Percentiles rank a stretch among this genome's conserved stretches.
Conservation (phyloP, 1,284 basidiomycete genomes). For the Volvariella surrecta region DNA sequence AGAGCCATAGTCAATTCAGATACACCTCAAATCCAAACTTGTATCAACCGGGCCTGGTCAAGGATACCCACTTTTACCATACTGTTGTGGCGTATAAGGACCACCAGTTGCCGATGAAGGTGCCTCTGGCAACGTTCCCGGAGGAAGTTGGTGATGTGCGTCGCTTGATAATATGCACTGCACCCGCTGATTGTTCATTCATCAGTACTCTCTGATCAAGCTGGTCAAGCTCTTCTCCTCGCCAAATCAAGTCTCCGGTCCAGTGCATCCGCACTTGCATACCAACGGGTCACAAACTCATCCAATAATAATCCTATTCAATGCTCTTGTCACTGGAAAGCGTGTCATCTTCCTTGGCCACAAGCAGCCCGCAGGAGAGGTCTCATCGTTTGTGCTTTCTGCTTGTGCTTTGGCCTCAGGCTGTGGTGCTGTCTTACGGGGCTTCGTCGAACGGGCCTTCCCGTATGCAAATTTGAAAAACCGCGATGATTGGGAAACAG, state of each 20-base stretch:
- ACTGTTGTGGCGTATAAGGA: constrained; percentile 76
- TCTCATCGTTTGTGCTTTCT: constrained; percentile 86
- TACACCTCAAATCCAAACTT: constrained; percentile 34
- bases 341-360: constrained; percentile 92
- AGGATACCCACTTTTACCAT: constrained; percentile 93
- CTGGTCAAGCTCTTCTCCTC: constrained; percentile 85
- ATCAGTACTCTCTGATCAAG: constrained; percentile 88
- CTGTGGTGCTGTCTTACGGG: constrained; percentile 76
- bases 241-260: constrained; percentile 60
- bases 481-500: constrained; percentile 82
- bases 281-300: constrained; percentile 87
- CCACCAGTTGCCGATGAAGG: constrained; percentile 76
- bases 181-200: constrained; percentile 1
- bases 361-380: constrained; percentile 77
- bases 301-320: constrained; percentile 91
- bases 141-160: constrained; percentile 93
- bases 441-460: constrained; percentile 84
- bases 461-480: constrained; percentile 90
- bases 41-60: constrained; percentile 43
- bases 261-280: constrained; percentile 87
- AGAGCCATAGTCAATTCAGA: constrained; percentile 22
- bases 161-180: constrained; percentile 9
- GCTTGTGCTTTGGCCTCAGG: constrained; percentile 91
- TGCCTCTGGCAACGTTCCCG: constrained; percentile 79
- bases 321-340: constrained; percentile 89